Evolutionary conservation across 2,329 filamentous ascomycete species (phyloP), one percentile per base, ranked within the genome.

Genomic region (Penicillium verrucosum): DNA sequence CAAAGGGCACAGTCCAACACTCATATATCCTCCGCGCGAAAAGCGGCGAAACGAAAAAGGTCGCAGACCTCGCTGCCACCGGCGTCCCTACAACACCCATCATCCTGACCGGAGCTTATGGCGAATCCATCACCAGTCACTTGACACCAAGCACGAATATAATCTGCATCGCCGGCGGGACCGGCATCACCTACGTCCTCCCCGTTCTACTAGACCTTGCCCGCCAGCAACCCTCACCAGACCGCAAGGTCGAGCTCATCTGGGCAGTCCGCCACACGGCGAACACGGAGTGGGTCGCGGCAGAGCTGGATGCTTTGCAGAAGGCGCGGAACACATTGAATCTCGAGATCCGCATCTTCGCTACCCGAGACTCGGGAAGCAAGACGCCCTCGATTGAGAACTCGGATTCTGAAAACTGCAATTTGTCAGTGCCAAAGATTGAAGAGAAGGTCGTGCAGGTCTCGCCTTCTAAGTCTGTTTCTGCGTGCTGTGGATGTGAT

Each of bases 91-190:
- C 77, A 0, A 84, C 84, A 0, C 76, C 83, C 0, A 78, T 88
- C 1, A 79, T 89, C 30, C 72, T 89, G 2, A 82, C 82, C 0
- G 86, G 87, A 0, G 82, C 85, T 0, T 89, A 89, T 60, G 86
- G 87, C 3, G 79, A 81, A 54, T 69, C 74, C 7, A 79, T 81
- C 41, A 77, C 6, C 69, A 75, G 32, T 53, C 82, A 56, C 29
- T 55, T 59, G 72, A 75, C 40, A 63, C 71, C 74, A 46, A 80
- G 79, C 56, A 75, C 54, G 38, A 71, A 71, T 25, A 62, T 84
- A n/a, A 71, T 85, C 5, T 81, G 76, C 51, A 70, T 84, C 1
- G 82, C 82, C 0, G 84, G 83, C 40, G 83, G 84, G 30, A 85
- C 83, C 0, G 83, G 84, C 4, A 79, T 86, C 34, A 82, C 82